Base-by-base conservation (phyloP, 257 asterid species). In the Solanum lycopersicoides region DNA sequence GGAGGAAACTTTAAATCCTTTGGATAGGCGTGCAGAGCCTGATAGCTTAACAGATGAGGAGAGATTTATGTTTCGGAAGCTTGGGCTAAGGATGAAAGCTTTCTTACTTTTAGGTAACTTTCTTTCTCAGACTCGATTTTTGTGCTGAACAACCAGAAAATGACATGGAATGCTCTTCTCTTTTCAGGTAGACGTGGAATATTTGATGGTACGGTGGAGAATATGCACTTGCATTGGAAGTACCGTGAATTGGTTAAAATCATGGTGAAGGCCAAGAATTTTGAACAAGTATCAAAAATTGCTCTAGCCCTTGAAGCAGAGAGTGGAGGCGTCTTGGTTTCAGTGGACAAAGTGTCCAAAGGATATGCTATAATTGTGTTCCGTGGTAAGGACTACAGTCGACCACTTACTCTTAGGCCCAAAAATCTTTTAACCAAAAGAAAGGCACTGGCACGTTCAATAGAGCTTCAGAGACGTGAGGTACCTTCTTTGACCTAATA, bases 191-290 rank as follows among this genome's bases (percentile, higher is more conserved):
- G 99, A 91, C 99, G 99, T 82, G 99, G 99, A 87, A 94, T 97
- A 87, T 97, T 97, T 89, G 98, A 92, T 86, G 99, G 99, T 90
- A 97, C 99, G 0, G 98, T 97, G 87, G 99, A 97, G 91, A 97
- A 97, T 92, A 96, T 96, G 99, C 99, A 97, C 92, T 92, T 97
- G 89, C 99, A 97, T 89, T 97, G 99, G 99, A 97, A 97, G 88
- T 96, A 96, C 90, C 92, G 99, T 35, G 99, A 97, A 92, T 86
- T 97, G 92, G 91, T 97, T 69, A 96, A 97, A 91, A 94, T 97
- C 89, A 89, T 96, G 45, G 98, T 97, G 28, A 96, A 97, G 90
- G 97, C 96, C 59, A 94, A 89, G 89, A 91, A 89, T 87, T 88
- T 96, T 56, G 98, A 93, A 65, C 94, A 96, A 90, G 99, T 94